phyloP scores from a whole-genome alignment of 2,329 filamentous ascomycete species.

The Alternaria hordeiaustralica region DNA sequence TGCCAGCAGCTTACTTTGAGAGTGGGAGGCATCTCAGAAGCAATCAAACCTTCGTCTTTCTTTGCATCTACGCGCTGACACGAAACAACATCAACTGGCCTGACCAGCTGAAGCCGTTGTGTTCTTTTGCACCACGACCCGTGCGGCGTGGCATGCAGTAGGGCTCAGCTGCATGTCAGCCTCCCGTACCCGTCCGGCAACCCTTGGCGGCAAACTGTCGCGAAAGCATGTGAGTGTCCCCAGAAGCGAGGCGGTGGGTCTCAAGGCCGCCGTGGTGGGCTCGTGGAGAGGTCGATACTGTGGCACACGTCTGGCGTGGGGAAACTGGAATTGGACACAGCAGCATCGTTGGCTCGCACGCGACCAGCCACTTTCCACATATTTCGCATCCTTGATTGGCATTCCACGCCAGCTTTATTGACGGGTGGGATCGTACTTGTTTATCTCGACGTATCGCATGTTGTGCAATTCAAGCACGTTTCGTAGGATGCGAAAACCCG shows the following conservation, averaged over 20 bases:
- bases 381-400: not conserved
- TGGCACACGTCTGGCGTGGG: conserved; percentile 27
- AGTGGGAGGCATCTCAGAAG: conserved; percentile 14
- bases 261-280: conserved; percentile 14
- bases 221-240: conserved; percentile 31
- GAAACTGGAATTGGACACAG: conserved; percentile 11
- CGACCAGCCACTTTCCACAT: conserved; percentile 13
- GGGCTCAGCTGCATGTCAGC: conserved; percentile 29
- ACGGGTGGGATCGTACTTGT: conserved; percentile 17
- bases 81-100: conserved; percentile 11
- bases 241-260: conserved; percentile 28
- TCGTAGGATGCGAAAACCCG: conserved; percentile 18
- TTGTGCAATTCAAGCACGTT: conserved; percentile 26
- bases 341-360: conserved; percentile 8
- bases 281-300: conserved; percentile 22
- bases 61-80: conserved; percentile 8
- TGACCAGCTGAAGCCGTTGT: conserved; percentile 19
- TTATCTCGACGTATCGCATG: conserved; percentile 29
- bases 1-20: not conserved
- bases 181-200: conserved; percentile 27
- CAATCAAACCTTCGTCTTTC: not conserved
- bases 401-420: not conserved
- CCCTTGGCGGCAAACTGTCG: conserved; percentile 26
- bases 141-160: conserved; percentile 18
- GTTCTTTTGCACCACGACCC: conserved; percentile 15